phyloP scores from a whole-genome alignment of 495 filamentous ascomycete genomes.

The Penicillium waksmanii region DNA sequence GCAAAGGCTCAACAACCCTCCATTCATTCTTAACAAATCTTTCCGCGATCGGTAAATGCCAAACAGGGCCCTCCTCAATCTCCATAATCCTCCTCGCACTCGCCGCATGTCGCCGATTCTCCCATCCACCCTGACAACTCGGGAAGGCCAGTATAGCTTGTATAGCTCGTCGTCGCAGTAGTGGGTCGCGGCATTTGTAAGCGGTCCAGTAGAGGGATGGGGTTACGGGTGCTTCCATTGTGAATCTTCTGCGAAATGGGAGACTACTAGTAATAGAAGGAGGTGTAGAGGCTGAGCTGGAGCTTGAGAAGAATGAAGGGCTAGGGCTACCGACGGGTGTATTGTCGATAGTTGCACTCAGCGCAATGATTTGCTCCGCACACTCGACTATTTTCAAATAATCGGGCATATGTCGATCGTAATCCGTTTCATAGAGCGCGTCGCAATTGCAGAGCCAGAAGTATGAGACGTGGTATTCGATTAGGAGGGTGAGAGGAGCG shows the following conservation, averaged over 20 bases:
- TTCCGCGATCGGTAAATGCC: constrained; percentile 15
- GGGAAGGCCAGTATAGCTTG: constrained; percentile 10
- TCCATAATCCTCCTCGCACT: constrained; percentile 20
- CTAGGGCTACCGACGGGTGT: too few relatives aligned
- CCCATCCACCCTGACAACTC: constrained; percentile 23
- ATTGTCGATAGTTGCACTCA: background rate
- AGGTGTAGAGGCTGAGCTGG: too few relatives aligned
- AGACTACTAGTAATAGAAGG: too few relatives aligned
- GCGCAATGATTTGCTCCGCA: constrained; percentile 17
- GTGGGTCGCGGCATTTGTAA: constrained; percentile 23
- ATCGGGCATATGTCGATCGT: constrained; percentile 14
- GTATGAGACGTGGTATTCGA: constrained; percentile 11
- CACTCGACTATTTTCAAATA: constrained; percentile 19
- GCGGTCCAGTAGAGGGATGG: constrained; percentile 24
- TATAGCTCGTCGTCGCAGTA: constrained; percentile 26
- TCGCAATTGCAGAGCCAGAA: constrained; percentile 20
- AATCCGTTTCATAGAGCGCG: constrained; percentile 13
- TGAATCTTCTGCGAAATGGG: constrained; percentile 10
- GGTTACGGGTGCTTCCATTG: constrained; percentile 25
- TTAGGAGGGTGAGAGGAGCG: constrained; percentile 15
- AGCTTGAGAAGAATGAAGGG: too few relatives aligned
- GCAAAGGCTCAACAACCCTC: constrained; percentile 7
- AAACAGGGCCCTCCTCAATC: constrained; percentile 22
- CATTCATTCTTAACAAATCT: constrained; percentile 9
- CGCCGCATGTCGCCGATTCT: background rate